These are phyloP conservation scores for Calonectria hongkongensis DNA, from an alignment of 2,329 filamentous ascomycete species.

Conservation along the genomic window DNA sequence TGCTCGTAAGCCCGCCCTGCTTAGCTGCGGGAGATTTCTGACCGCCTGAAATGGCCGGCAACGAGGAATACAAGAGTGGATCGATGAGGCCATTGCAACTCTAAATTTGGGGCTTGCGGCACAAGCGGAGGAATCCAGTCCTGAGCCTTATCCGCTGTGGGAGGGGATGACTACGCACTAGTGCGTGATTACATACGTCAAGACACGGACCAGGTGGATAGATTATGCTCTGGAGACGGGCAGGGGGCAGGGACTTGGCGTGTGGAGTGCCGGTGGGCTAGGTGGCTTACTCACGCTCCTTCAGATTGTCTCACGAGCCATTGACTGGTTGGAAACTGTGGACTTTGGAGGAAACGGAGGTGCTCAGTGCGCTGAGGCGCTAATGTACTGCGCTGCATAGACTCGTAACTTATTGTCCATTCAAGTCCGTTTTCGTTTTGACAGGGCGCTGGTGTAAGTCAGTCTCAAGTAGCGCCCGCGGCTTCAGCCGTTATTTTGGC, in stretches of 20 bases:
- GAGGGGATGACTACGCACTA: neutral
- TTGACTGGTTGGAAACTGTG: neutral
- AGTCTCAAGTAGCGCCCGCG: no score
- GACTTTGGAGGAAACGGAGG: neutral
- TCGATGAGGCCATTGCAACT: slow-evolving; percentile 28
- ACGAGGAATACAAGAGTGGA: neutral
- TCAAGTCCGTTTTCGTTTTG: no score
- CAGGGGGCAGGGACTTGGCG: neutral
- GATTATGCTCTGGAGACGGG: slow-evolving; percentile 3
- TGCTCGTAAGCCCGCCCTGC: slow-evolving; percentile 10
- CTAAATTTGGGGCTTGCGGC: slow-evolving; percentile 24
- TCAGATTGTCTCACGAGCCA: neutral
- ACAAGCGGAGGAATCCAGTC: slow-evolving; percentile 1
- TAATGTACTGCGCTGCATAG: no score
- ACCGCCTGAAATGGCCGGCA: neutral
- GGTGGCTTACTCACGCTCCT: slow-evolving; percentile 18
- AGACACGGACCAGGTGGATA: slow-evolving; percentile 8
- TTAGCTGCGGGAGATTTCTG: slow-evolving; percentile 9
- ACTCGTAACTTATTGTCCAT: no score
- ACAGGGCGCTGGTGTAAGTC: no score
- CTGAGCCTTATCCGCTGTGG: slow-evolving; percentile 15
- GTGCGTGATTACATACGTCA: slow-evolving; percentile 6
- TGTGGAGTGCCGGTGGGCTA: neutral
- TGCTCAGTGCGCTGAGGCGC: neutral
- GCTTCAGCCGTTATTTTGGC: no score